A percentile compares a stretch with the other conserved stretches of the same genome.
Conservation (phyloP, 176 grass and related monocot species). For the Cocos nucifera region DNA sequence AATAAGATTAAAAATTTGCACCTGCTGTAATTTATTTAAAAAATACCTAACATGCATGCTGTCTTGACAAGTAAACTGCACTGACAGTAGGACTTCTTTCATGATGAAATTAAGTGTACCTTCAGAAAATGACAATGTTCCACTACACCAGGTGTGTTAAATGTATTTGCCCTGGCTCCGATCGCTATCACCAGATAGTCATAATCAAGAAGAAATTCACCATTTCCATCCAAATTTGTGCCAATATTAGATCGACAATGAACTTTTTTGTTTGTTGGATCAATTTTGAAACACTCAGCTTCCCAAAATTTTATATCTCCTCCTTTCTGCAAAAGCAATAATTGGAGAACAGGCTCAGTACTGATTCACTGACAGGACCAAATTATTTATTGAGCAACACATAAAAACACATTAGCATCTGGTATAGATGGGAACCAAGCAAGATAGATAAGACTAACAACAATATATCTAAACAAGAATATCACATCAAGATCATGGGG, state of each 20-base stretch:
- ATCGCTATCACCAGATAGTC: conserved; percentile 83
- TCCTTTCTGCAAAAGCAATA: conserved; percentile 39
- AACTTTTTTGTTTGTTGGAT: conserved; percentile 47
- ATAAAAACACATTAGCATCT: neutral
- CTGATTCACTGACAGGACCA: conserved; percentile 7
- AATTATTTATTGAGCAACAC: too few species aligned
- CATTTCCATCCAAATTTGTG: conserved; percentile 73
- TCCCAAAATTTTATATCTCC: conserved; percentile 61
- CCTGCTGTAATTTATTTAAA: neutral
- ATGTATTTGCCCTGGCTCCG: conserved; percentile 74
- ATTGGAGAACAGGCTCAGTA: neutral
- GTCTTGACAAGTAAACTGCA: neutral
- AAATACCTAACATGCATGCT: neutral
- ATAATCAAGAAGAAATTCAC: conserved; percentile 80
- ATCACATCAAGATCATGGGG: too few species aligned
- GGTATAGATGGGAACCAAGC: conserved; percentile 6
- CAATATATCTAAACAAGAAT: too few species aligned
- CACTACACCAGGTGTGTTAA: conserved; percentile 82
- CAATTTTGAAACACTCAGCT: conserved; percentile 95
- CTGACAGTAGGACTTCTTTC: neutral
- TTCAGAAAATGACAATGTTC: conserved; percentile 85
- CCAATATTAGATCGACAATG: conserved; percentile 56
- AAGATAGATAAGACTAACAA: neutral
- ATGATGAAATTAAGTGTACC: conserved; percentile 32
- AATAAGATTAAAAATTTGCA: too few species aligned